Evolutionary conservation across 2,329 filamentous ascomycete species (phyloP).

Genomic region (Parastagonospora avenae): DNA sequence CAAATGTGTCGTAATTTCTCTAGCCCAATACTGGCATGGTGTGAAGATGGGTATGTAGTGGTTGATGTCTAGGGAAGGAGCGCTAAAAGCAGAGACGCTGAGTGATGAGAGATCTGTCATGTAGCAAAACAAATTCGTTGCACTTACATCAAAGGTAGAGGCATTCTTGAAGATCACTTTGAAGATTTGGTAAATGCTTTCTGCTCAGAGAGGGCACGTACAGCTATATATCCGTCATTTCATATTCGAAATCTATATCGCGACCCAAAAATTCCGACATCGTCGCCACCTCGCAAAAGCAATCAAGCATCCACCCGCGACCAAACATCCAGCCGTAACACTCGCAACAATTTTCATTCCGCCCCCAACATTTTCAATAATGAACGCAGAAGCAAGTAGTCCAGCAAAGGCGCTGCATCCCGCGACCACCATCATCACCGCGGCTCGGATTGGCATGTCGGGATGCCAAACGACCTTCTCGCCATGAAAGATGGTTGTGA

Average conservation of each 20-base stretch:
- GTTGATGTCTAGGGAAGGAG: too few species aligned
- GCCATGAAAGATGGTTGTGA: not conserved
- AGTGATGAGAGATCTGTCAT: too few species aligned
- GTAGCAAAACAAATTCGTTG: too few species aligned
- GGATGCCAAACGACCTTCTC: not conserved
- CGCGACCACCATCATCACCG: conserved; percentile 4
- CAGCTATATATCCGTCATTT: too few species aligned
- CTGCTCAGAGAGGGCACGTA: too few species aligned
- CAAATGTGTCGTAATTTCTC: too few species aligned
- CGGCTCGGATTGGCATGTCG: conserved; percentile 5
- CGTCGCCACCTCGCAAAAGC: conserved; percentile 5
- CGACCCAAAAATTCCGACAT: conserved; percentile 1
- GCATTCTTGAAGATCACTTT: too few species aligned
- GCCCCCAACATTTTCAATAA: conserved; percentile 7
- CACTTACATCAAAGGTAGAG: too few species aligned
- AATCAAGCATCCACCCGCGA: conserved; percentile 3
- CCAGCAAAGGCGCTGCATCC: conserved; percentile 11
- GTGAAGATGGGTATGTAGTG: too few species aligned
- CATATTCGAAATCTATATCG: conserved; percentile 3
- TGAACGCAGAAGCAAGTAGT: conserved; percentile 6
- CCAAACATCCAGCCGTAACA: conserved; percentile 6
- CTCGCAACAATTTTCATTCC: conserved; percentile 6
- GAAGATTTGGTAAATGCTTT: too few species aligned
- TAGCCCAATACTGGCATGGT: too few species aligned
- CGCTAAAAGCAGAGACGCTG: too few species aligned